Evolutionary conservation across 768 basidiomycete genomes (phyloP), one percentile per base, ranked within the genome.

Genomic region (Agrocybe praecox): DNA sequence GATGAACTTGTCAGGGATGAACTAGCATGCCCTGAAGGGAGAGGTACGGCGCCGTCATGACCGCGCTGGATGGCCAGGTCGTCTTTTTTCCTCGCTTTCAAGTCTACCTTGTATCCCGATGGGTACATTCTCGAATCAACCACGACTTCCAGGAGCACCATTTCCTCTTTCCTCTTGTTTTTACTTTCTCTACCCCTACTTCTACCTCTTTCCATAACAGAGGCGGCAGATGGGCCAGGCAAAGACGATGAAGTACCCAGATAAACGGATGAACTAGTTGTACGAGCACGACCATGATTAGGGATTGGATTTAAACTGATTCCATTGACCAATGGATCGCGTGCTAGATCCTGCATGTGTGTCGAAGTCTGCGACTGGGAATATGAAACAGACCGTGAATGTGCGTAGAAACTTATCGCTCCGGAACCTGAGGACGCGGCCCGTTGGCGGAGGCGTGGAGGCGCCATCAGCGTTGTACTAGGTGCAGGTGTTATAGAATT

Each of bases 111-210:
- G 51, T 67, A 68, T 42, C 44, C 26, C 29, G 26, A 29, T 12
- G 24, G 15, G 23, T 33, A 36, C 56, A 77, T 75, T 49, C 80
- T 21, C 14, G 52, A 45, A 22, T 53, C 74, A 59, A 80, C 69
- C 21, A 65, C 70, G 22, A 84, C 85, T 46, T 66, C 65, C 43
- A 86, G 65, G 2, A 67, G 59, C 23, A 90, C 76, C 23, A 72
- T 91, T 74, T 68, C 88, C 89, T 53, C 90, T 86, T 72, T 95
- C 92, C 23, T 94, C 79, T 23, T 94, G 82, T 26, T 94, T 67
- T 71, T 96, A 94, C 53, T 83, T 83, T 17, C 94, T 83, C 18
- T 94, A 72, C 46, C 94, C 71, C 68, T 96, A 92, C 50, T 78
- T 73, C 44, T 80, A 77, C 53, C 77, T 80, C 55, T 87, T 46